A percentile compares a stretch with the other conserved stretches of the same genome.
Conservation (phyloP, 345 rosid species). For the Sapria himalayana region DNA sequence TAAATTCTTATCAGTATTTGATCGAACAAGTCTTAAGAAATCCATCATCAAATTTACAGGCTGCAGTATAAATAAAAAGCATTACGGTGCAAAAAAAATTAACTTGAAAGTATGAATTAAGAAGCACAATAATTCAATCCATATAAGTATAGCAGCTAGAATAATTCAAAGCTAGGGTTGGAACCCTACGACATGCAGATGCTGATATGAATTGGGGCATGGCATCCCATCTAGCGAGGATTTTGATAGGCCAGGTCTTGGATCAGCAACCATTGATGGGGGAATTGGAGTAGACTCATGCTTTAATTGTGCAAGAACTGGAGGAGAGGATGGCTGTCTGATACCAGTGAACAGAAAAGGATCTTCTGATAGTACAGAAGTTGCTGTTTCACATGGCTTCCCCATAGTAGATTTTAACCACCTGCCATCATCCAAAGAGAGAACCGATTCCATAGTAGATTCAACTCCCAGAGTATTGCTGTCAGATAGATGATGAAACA, state of each 20-base stretch:
- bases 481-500: no score
- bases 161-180: no score
- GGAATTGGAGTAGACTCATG: constrained; percentile 39
- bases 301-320: constrained; percentile 74
- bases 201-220: constrained; percentile 42
- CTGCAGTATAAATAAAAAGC: constrained; percentile 19
- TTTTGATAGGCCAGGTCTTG: constrained; percentile 93
- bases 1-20: constrained; percentile 64
- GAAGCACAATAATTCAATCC: neutral
- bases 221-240: constrained; percentile 27
- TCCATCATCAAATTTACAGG: constrained; percentile 76
- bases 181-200: constrained; percentile 64
- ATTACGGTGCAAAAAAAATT: neutral
- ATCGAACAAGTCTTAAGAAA: constrained; percentile 60
- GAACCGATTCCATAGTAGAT: constrained; percentile 56
- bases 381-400: constrained; percentile 21
- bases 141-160: no score
- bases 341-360: constrained; percentile 58
- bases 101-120: constrained; percentile 2
- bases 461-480: constrained; percentile 19
- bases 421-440: constrained; percentile 84
- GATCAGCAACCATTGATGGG: constrained; percentile 95
- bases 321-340: constrained; percentile 85
- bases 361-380: constrained; percentile 43
- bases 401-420: constrained; percentile 41